phyloP scores from a whole-genome alignment of 2,329 filamentous ascomycete species.

The Neobulgaria alba region DNA sequence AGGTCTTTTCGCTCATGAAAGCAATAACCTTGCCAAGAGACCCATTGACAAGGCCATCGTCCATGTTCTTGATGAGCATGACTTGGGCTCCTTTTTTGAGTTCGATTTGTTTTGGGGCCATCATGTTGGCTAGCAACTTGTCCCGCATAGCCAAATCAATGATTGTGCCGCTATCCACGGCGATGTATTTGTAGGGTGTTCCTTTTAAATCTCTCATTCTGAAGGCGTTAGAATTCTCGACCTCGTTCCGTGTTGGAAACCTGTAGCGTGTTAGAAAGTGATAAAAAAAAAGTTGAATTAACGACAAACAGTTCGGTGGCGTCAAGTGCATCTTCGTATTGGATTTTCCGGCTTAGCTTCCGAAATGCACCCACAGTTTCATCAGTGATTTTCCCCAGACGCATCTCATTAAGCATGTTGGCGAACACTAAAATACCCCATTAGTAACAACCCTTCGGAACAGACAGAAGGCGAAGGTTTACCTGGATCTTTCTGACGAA shows the following conservation, averaged over 20 bases:
- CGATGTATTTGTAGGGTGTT: constrained; percentile 57
- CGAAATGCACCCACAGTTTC: constrained; percentile 71
- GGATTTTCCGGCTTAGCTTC: constrained; percentile 59
- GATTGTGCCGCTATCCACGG: constrained; percentile 63
- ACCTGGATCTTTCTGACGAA: constrained; percentile 83
- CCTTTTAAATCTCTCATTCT: constrained; percentile 68
- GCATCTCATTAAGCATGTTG: constrained; percentile 95
- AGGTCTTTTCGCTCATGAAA: constrained; percentile 65
- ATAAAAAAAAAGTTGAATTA: neutral
- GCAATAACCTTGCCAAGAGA: constrained; percentile 78
- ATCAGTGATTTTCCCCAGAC: constrained; percentile 72
- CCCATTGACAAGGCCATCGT: constrained; percentile 88
- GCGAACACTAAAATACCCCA: constrained; percentile 58
- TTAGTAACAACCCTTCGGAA: constrained; percentile 18
- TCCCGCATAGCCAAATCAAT: constrained; percentile 61
- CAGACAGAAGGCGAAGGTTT: constrained; percentile 21
- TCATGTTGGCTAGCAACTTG: constrained; percentile 77
- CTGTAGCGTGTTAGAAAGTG: constrained; percentile 31
- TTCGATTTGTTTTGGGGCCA: constrained; percentile 74
- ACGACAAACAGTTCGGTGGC: constrained; percentile 69
- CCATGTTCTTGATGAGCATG: constrained; percentile 99
- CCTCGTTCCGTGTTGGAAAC: constrained; percentile 84
- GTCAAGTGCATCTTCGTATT: constrained; percentile 65
- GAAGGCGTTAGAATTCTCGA: constrained; percentile 73
- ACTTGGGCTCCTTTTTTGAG: constrained; percentile 92